phyloP scores from a whole-genome alignment of 1,139 yeast genomes.

The Hemisphaericaspora subhashii region DNA sequence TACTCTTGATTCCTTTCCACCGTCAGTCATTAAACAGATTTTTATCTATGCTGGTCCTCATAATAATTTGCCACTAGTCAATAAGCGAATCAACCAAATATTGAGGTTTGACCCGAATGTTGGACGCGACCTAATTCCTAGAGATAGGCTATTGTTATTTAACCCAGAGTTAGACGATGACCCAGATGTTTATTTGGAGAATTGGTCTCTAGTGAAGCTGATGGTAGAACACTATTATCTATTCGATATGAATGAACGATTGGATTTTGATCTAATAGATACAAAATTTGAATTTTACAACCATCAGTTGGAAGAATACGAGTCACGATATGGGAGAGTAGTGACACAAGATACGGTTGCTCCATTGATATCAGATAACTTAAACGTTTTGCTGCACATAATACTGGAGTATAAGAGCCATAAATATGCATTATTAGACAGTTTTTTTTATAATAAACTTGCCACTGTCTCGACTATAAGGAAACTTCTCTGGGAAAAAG shows the following conservation, averaged over 20 bases:
- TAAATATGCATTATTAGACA: no score
- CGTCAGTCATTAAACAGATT: constrained; percentile 30
- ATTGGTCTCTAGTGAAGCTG: not conserved
- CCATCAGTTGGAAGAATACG: no score
- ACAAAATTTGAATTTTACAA: not conserved
- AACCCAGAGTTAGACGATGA: no score
- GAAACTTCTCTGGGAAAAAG: no score
- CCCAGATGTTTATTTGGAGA: not conserved
- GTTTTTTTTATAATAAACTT: no score
- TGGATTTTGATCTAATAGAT: not conserved
- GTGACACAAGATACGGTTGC: not conserved
- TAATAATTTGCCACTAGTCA: constrained; percentile 25
- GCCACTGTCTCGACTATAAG: no score
- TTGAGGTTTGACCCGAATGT: constrained; percentile 17
- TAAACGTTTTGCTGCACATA: no score
- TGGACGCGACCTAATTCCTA: no score
- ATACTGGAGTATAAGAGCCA: no score
- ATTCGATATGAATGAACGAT: not conserved
- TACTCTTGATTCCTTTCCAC: constrained; percentile 23
- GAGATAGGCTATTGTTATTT: no score
- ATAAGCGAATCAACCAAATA: constrained; percentile 22
- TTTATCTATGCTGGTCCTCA: constrained; percentile 31
- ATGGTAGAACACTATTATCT: not conserved
- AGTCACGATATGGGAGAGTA: no score
- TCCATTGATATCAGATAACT: not conserved